These are phyloP conservation scores for Mycena galericulata DNA, from an alignment of 768 basidiomycete species.

Conservation along the genomic window DNA sequence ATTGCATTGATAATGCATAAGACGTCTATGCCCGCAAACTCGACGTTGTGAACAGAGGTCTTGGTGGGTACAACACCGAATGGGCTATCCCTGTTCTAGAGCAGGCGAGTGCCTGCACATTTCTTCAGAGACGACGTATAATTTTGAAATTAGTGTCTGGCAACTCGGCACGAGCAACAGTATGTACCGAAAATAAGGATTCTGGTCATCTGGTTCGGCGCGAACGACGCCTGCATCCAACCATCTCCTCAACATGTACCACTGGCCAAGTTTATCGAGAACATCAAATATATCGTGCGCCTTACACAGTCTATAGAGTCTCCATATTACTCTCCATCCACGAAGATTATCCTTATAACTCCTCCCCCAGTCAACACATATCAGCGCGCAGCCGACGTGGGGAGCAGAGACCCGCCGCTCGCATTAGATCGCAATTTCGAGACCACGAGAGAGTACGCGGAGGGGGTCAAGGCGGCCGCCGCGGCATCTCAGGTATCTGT, in stretches of 20 bases:
- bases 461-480: slow-evolving; percentile 75
- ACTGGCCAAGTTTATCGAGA: slow-evolving; percentile 69
- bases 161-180: slow-evolving; percentile 59
- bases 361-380: slow-evolving; percentile 85
- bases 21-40: slow-evolving; percentile 84
- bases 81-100: slow-evolving; percentile 88
- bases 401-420: slow-evolving; percentile 60
- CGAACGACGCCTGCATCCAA: slow-evolving; percentile 84
- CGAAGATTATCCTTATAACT: slow-evolving; percentile 83
- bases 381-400: slow-evolving; percentile 65
- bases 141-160: slow-evolving; percentile 79
- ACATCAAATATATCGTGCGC: slow-evolving; percentile 72
- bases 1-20: slow-evolving; percentile 47
- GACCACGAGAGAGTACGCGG: slow-evolving; percentile 75
- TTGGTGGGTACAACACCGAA: slow-evolving; percentile 87
- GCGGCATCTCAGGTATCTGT: slow-evolving; percentile 65
- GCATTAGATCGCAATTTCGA: slow-evolving; percentile 72
- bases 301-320: slow-evolving; percentile 74
- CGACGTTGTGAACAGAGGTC: slow-evolving; percentile 89
- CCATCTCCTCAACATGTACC: slow-evolving; percentile 84
- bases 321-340: slow-evolving; percentile 73
- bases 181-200: slow-evolving; percentile 72
- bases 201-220: slow-evolving; percentile 91
- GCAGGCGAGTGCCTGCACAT: slow-evolving; percentile 71
- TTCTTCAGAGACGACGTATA: too few species aligned